Conservation (phyloP, 192 early-diverging fungal species). For the Kickxella alabastrina region DNA sequence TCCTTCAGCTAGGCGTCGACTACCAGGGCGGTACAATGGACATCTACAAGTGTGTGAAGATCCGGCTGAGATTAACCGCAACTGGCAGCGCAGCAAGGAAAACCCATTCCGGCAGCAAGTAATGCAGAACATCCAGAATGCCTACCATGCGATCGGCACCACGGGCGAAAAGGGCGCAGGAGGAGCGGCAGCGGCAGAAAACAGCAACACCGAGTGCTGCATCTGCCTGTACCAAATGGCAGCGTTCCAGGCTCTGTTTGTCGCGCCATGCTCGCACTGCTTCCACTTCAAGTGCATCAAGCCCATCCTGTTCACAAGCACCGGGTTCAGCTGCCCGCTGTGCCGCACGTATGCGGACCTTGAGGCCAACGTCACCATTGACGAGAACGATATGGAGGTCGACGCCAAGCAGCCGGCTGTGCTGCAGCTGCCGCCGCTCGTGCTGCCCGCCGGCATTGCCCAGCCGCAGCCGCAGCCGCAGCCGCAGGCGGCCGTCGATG, state of each 20-base stretch:
- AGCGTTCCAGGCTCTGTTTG: conserved; percentile 86
- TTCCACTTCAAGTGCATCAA: conserved; percentile 94
- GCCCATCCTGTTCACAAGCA: conserved; percentile 68
- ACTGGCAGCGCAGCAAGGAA: conserved; percentile 59
- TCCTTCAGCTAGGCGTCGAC: conserved; percentile 94
- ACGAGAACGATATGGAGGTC: conserved; percentile 52
- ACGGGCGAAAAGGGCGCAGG: conserved; percentile 17
- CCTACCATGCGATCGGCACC: conserved; percentile 20
- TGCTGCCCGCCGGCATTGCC: background rate
- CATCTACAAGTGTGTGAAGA: conserved; percentile 91
- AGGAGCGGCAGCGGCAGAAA: conserved; percentile 36
- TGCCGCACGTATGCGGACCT: conserved; percentile 91
- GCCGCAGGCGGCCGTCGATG: conserved; percentile 11
- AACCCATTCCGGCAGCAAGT: conserved; percentile 60
- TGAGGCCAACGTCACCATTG: conserved; percentile 65
- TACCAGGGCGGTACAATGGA: conserved; percentile 92
- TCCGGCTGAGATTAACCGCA: conserved; percentile 72
- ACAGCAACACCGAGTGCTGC: conserved; percentile 67
- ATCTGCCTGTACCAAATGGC: conserved; percentile 86
- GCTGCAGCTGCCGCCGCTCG: background rate
- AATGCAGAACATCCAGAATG: conserved; percentile 51
- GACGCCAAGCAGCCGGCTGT: conserved; percentile 2
- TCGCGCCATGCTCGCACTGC: conserved; percentile 89
- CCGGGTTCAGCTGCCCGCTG: conserved; percentile 82
- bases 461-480: conserved; percentile 18